phyloP scores from a whole-genome alignment of 352 stramenopile genomes.

The Phytophthora pluvialis region DNA sequence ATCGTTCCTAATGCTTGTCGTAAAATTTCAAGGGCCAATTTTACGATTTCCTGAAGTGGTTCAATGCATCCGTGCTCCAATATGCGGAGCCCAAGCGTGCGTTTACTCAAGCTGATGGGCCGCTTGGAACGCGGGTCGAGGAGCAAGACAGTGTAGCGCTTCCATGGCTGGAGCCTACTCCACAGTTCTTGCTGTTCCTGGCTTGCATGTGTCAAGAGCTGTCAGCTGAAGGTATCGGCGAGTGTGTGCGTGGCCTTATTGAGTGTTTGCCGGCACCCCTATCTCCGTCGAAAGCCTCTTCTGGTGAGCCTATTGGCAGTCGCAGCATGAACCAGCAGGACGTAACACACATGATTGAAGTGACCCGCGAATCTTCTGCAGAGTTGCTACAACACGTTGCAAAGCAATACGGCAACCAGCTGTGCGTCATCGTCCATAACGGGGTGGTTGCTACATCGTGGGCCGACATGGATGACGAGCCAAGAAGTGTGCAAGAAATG shows the following conservation, averaged over 20 bases:
- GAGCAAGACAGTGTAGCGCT: conserved; percentile 45
- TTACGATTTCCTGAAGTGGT: conserved; percentile 85
- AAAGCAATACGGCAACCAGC: conserved; percentile 63
- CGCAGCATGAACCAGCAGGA: conserved; percentile 50
- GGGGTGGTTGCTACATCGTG: conserved; percentile 57
- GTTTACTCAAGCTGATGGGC: conserved; percentile 30
- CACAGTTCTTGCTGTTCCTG: conserved; percentile 75
- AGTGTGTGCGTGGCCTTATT: conserved; percentile 75
- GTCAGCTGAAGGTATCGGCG: conserved; percentile 63
- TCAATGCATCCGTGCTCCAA: conserved; percentile 63
- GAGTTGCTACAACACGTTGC: conserved; percentile 70
- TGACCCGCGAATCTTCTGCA: conserved; percentile 63
- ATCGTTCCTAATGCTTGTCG: not conserved
- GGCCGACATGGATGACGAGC: conserved; percentile 67
- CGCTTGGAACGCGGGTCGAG: conserved; percentile 3
- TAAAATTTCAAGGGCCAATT: conserved; percentile 58
- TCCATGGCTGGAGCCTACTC: conserved; percentile 67
- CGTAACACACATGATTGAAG: conserved; percentile 77
- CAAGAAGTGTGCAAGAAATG: conserved; percentile 72
- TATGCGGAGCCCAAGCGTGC: conserved; percentile 79
- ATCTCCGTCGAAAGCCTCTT: conserved; percentile 25
- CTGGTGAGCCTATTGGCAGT: conserved; percentile 18
- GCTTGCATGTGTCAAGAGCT: conserved; percentile 75
- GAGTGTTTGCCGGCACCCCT: conserved; percentile 60
- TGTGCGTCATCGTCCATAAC: conserved; percentile 53